Conservation (phyloP, 768 basidiomycete genomes). For the Boletus insuetus region DNA sequence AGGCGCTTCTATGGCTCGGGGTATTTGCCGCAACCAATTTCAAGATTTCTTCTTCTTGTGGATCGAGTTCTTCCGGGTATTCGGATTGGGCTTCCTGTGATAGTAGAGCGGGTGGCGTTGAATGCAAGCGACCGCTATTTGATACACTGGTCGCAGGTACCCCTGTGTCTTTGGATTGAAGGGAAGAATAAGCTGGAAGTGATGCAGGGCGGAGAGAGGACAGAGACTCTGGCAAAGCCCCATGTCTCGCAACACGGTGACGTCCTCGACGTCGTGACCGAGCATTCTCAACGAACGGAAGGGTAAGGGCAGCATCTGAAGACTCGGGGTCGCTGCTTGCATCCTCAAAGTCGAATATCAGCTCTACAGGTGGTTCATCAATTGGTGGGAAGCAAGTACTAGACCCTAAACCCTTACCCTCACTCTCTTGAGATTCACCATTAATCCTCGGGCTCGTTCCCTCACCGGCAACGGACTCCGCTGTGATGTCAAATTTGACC, state of each 20-base stretch:
- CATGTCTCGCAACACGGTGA: constrained; percentile 29
- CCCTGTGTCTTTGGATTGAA: constrained; percentile 33
- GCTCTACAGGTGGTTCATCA: constrained; percentile 38
- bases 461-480: constrained; percentile 50
- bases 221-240: constrained; percentile 54
- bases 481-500: constrained; percentile 71
- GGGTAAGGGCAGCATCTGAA: constrained; percentile 33
- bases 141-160: neutral
- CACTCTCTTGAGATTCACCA: constrained; percentile 34
- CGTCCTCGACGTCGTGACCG: constrained; percentile 26
- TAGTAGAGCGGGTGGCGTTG: neutral
- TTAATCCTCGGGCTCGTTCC: constrained; percentile 33
- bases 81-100: constrained; percentile 11
- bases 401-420: constrained; percentile 40
- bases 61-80: constrained; percentile 30
- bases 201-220: constrained; percentile 63
- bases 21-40: constrained; percentile 66
- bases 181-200: constrained; percentile 62
- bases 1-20: constrained; percentile 70
- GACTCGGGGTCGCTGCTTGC: constrained; percentile 36
- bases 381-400: neutral
- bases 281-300: constrained; percentile 34
- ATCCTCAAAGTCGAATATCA: constrained; percentile 72
- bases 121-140: neutral
- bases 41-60: constrained; percentile 52